Evolutionary conservation across 2,329 filamentous ascomycete genomes (phyloP).

Genomic region (Diaporthe vexans): DNA sequence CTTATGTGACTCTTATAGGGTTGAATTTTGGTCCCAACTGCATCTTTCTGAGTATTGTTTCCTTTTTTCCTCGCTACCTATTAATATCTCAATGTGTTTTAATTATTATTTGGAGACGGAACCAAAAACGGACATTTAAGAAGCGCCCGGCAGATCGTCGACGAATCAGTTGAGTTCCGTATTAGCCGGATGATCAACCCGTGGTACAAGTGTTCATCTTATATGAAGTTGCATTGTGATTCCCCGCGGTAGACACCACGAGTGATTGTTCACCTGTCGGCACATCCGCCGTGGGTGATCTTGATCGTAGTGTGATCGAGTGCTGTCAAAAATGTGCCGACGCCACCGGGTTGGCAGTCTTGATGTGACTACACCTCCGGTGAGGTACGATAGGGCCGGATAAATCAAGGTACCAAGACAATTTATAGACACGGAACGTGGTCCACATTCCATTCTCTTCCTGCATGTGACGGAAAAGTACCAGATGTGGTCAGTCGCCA

Average conservation of each 20-base stretch:
- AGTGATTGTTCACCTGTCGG: slow-evolving; percentile 8
- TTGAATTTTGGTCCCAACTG: background rate
- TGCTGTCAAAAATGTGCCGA: slow-evolving; percentile 12
- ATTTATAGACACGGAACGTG: slow-evolving; percentile 1
- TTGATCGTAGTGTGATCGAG: background rate
- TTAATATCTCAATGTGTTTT: background rate
- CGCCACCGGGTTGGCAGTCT: background rate
- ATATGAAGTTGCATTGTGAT: slow-evolving; percentile 1
- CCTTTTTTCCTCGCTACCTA: background rate
- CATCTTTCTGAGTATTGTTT: background rate
- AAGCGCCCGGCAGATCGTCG: slow-evolving; percentile 10
- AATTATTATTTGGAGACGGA: slow-evolving; percentile 2
- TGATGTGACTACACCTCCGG: background rate
- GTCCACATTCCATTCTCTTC: background rate
- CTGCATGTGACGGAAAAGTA: background rate
- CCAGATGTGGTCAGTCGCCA: background rate
- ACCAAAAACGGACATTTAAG: slow-evolving; percentile 13
- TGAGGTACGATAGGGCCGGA: background rate
- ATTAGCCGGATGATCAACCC: slow-evolving; percentile 28
- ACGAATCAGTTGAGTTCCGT: slow-evolving; percentile 16
- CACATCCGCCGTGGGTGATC: background rate
- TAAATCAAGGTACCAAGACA: slow-evolving; percentile 10
- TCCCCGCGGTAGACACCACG: slow-evolving; percentile 2
- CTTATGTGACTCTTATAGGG: slow-evolving; percentile 20
- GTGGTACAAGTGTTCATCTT: background rate